phyloP scores from a whole-genome alignment of 768 basidiomycete genomes.

The Boletus insuetus region DNA sequence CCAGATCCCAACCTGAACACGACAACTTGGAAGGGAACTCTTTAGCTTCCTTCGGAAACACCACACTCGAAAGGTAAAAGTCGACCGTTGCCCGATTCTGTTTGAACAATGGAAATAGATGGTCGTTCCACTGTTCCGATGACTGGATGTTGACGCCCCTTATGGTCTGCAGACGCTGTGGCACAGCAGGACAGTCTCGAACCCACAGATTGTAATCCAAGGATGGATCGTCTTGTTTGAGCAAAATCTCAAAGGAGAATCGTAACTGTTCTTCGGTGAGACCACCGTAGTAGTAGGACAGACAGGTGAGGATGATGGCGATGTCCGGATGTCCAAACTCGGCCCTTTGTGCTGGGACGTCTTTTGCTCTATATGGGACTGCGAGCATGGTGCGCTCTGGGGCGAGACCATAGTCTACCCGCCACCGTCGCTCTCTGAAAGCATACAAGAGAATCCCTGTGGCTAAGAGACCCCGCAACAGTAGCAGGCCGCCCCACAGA shows the following conservation, averaged over 20 bases:
- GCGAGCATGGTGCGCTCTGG: constrained; percentile 32
- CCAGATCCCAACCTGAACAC: constrained; percentile 39
- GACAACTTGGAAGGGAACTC: constrained; percentile 35
- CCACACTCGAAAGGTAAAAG: constrained; percentile 34
- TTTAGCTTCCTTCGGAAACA: constrained; percentile 39
- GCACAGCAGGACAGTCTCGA: constrained; percentile 12
- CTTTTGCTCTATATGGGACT: constrained; percentile 39
- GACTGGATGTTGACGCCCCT: constrained; percentile 31
- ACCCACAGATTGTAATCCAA: constrained; percentile 35
- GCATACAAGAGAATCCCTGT: constrained; percentile 29
- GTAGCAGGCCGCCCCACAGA: constrained; percentile 24
- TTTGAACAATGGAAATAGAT: constrained; percentile 26
- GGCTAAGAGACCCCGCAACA: constrained; percentile 35
- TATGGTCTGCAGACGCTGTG: constrained; percentile 13
- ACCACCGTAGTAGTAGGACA: constrained; percentile 37
- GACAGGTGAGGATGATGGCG: constrained; percentile 32
- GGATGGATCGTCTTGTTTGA: constrained; percentile 31
- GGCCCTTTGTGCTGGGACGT: constrained; percentile 33
- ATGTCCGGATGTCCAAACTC: constrained; percentile 40
- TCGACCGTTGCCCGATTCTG: constrained; percentile 31
- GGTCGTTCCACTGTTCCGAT: constrained; percentile 16
- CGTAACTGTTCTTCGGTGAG: constrained; percentile 29
- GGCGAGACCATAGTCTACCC: constrained; percentile 37
- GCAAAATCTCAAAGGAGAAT: constrained; percentile 28
- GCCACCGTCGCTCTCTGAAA: constrained; percentile 35